Evolutionary conservation across 345 rosid genomes (phyloP).

Genomic region (Populus deltoides): DNA sequence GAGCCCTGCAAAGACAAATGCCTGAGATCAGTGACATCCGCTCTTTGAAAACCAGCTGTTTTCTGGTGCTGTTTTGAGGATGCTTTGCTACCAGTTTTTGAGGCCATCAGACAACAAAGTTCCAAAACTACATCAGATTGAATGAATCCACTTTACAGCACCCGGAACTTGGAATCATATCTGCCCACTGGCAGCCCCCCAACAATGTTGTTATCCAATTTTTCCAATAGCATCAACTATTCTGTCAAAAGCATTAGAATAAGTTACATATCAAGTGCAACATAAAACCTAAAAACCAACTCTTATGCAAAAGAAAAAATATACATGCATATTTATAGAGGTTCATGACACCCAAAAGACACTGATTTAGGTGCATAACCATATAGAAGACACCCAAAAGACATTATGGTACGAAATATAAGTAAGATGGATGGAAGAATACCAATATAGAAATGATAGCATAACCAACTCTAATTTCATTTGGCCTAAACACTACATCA

Average conservation of each 20-base stretch:
- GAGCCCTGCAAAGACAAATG: conserved; percentile 35
- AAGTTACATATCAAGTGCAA: neutral
- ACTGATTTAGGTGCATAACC: conserved; percentile 3
- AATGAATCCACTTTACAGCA: conserved; percentile 21
- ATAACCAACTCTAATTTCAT: neutral
- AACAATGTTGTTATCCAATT: conserved; percentile 8
- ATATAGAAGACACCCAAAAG: neutral
- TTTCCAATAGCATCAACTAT: neutral
- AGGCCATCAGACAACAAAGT: conserved; percentile 43
- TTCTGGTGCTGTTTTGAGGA: conserved; percentile 40
- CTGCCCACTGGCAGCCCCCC: conserved; percentile 14
- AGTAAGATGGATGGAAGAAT: neutral
- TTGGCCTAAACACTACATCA: neutral
- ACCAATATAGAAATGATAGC: neutral
- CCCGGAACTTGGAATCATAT: conserved; percentile 25
- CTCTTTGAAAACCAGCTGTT: conserved; percentile 26
- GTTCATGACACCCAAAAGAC: conserved; percentile 3
- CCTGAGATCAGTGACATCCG: conserved; percentile 38
- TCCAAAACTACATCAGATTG: conserved; percentile 29
- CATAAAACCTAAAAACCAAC: neutral
- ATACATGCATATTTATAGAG: neutral
- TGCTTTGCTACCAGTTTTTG: conserved; percentile 38
- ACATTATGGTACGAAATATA: neutral
- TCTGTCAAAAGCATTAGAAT: conserved; percentile 8
- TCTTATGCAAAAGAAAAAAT: neutral